These are phyloP conservation scores for Neofusicoccum umdonicola DNA, from an alignment of 2,329 filamentous ascomycete species.

Conservation along the genomic window DNA sequence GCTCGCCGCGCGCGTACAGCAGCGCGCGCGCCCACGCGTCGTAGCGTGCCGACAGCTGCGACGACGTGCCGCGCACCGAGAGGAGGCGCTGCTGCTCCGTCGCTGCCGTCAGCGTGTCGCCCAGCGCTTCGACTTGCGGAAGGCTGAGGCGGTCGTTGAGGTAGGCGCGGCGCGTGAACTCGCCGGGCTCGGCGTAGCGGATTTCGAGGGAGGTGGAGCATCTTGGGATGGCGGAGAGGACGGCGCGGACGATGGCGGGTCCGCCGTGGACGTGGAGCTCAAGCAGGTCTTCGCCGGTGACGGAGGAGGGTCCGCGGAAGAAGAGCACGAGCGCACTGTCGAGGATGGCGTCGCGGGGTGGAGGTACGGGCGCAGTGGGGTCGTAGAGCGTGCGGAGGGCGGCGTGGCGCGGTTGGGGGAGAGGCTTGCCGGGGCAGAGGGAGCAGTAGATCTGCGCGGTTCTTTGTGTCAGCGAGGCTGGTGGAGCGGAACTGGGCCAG, in stretches of 20 bases:
- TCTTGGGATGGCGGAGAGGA: conserved; percentile 71
- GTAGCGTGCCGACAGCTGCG: conserved; percentile 66
- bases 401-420: conserved; percentile 63
- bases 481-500: background rate
- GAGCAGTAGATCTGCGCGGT: conserved; percentile 59
- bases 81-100: conserved; percentile 92
- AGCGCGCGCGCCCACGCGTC: conserved; percentile 77
- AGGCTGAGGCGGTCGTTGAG: conserved; percentile 81
- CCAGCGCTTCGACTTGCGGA: conserved; percentile 71
- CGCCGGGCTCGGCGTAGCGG: conserved; percentile 89
- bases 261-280: conserved; percentile 96
- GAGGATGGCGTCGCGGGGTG: conserved; percentile 50
- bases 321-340: conserved; percentile 82
- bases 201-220: conserved; percentile 47
- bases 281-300: conserved; percentile 88
- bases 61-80: conserved; percentile 75
- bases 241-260: conserved; percentile 80
- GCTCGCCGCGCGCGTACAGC: conserved; percentile 78
- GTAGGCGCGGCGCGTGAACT: conserved; percentile 92
- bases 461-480: conserved; percentile 11
- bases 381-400: conserved; percentile 72
- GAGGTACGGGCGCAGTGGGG: conserved; percentile 37
- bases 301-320: conserved; percentile 77
- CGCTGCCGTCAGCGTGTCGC: conserved; percentile 61
- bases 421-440: conserved; percentile 56